Evolutionary conservation across 805 yeast genomes (phyloP).

Genomic region (Wickerhamomyces bisporus): DNA sequence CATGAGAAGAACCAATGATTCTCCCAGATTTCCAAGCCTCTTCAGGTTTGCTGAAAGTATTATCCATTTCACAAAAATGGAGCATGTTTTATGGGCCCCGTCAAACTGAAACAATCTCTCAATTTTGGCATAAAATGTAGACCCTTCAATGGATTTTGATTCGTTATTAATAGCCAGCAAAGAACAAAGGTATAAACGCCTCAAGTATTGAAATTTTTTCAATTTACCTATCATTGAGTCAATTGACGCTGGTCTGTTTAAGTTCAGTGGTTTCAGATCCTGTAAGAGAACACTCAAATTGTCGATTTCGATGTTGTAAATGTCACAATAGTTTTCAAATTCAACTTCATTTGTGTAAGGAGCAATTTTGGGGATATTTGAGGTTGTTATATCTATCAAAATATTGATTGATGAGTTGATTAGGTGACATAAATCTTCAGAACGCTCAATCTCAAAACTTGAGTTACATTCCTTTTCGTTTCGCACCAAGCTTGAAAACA

Average conservation of each 20-base stretch:
- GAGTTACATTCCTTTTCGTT: no score
- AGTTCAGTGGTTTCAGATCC: conserved; percentile 1
- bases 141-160: conserved; percentile 18
- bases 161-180: conserved; percentile 29
- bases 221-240: conserved; percentile 26
- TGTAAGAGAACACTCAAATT: conserved; percentile 24
- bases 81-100: not conserved
- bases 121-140: conserved; percentile 7
- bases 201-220: conserved; percentile 30
- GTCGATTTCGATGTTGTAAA: conserved; percentile 33
- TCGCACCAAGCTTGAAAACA: no score
- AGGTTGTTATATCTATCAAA: conserved; percentile 26
- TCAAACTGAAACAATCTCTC: conserved; percentile 6
- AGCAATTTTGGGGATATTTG: conserved; percentile 22
- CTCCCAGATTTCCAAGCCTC: not conserved
- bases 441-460: no score
- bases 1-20: not conserved
- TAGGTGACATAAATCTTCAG: conserved; percentile 9
- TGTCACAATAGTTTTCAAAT: conserved; percentile 37
- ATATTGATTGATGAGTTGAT: conserved; percentile 30
- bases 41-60: not conserved
- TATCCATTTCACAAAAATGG: not conserved
- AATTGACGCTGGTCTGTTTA: conserved; percentile 14
- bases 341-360: conserved; percentile 28
- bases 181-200: conserved; percentile 40